These are phyloP conservation scores for Vigna mungo DNA, from an alignment of 306 rosid genomes.

Conservation along the genomic window DNA sequence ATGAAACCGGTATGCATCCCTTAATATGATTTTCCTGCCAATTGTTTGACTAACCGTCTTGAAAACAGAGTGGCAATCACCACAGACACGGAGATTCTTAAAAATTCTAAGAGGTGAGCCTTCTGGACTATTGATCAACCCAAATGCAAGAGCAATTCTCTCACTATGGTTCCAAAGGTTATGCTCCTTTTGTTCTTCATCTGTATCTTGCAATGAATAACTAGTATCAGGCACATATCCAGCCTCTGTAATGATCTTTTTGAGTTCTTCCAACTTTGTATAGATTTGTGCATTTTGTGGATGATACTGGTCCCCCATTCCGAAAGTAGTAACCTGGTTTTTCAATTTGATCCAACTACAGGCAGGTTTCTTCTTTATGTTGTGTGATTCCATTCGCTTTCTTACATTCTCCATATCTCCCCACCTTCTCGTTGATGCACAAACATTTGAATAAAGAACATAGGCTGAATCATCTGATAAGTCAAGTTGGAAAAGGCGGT, in stretches of 20 bases:
- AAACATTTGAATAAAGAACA: conserved; percentile 85
- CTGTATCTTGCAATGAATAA: conserved; percentile 83
- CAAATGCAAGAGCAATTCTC: conserved; percentile 90
- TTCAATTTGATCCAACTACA: conserved; percentile 90
- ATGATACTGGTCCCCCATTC: conserved; percentile 81
- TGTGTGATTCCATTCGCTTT: conserved; percentile 68
- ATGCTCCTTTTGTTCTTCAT: conserved; percentile 91
- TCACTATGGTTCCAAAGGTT: conserved; percentile 97
- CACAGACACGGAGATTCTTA: conserved; percentile 94
- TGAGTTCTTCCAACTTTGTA: conserved; percentile 73
- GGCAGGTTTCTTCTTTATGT: conserved; percentile 81
- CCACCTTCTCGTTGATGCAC: conserved; percentile 85
- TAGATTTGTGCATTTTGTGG: conserved; percentile 58
- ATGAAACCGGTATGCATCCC: conserved; percentile 92
- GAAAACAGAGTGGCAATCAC: conserved; percentile 92
- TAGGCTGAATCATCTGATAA: conserved; percentile 88
- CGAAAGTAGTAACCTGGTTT: conserved; percentile 70
- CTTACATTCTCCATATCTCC: conserved; percentile 81
- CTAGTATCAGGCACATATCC: conserved; percentile 89
- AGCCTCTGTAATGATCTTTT: conserved; percentile 70
- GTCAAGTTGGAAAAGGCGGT: conserved; percentile 69
- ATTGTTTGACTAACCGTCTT: conserved; percentile 69
- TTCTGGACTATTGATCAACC: conserved; percentile 70
- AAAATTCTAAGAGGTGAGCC: conserved; percentile 72
- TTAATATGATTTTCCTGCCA: conserved; percentile 68